Percentiles rank a stretch among this genome's conserved stretches.
phyloP scores from a whole-genome alignment of 164 flowering plant genomes.

The Umbellularia californica region DNA sequence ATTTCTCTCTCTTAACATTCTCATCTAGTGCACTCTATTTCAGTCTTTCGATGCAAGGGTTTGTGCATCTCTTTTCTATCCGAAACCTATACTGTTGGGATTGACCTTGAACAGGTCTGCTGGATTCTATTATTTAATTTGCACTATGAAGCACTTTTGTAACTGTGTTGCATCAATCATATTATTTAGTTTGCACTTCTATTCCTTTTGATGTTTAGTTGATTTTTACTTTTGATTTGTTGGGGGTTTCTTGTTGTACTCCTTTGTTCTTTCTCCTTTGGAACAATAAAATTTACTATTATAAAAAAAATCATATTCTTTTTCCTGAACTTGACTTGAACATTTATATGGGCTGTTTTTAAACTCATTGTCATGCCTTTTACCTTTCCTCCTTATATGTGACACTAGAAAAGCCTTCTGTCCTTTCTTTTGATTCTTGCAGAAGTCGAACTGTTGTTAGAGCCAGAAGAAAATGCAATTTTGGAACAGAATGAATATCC shows the following conservation, averaged over 20 bases:
- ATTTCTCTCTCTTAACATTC: no score
- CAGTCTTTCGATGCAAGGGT: no score
- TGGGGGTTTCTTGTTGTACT: neutral
- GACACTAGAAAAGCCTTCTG: neutral
- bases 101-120: no score
- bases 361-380: neutral
- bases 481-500: conserved; percentile 56
- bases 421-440: conserved; percentile 18
- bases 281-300: no score
- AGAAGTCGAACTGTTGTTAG: conserved; percentile 81
- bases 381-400: neutral
- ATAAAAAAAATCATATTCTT: no score
- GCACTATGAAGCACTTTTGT: neutral
- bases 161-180: neutral
- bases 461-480: conserved; percentile 66
- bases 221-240: neutral
- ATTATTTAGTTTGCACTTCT: neutral
- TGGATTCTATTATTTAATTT: no score
- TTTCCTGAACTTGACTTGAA: neutral
- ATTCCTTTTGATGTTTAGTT: neutral
- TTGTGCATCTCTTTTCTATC: no score
- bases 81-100: no score
- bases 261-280: neutral
- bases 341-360: neutral
- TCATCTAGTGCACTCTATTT: no score